Percentiles rank a stretch among this genome's conserved stretches.
Evolutionary conservation across 106 monocot species (phyloP).

Genomic region (Allium sativum): DNA sequence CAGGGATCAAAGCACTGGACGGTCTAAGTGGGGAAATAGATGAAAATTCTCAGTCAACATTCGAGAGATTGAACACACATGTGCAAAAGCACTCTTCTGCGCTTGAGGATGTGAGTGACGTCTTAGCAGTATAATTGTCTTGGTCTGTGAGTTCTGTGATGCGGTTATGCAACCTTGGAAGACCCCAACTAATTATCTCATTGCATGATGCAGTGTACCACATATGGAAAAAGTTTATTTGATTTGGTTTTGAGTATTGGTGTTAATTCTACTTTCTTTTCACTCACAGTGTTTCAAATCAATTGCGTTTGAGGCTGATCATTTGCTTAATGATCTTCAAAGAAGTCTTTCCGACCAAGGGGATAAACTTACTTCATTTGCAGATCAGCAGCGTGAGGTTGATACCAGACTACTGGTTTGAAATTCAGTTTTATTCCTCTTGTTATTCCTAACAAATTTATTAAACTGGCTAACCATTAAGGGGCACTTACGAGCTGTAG

Average conservation of each 20-base stretch:
- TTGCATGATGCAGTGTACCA: too few relatives aligned
- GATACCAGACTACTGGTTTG: background rate
- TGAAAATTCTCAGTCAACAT: conserved; percentile 68
- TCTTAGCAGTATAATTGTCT: too few relatives aligned
- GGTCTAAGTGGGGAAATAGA: conserved; percentile 72
- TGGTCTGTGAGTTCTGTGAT: too few relatives aligned
- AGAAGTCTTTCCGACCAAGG: conserved; percentile 55
- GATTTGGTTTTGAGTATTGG: background rate
- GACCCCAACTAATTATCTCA: background rate
- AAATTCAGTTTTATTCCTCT: background rate
- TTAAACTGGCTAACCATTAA: conserved; percentile 4
- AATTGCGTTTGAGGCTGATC: conserved; percentile 73
- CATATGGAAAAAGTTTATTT: background rate
- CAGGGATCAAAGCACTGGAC: conserved; percentile 57
- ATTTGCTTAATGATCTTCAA: conserved; percentile 81
- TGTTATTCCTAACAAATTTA: background rate
- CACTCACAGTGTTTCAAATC: conserved; percentile 54
- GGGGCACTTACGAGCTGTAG: conserved; percentile 76
- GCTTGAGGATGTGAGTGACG: conserved; percentile 62
- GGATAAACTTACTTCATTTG: conserved; percentile 65
- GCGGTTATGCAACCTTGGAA: too few relatives aligned
- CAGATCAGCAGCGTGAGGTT: conserved; percentile 71
- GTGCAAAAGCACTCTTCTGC: conserved; percentile 56
- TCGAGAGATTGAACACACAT: conserved; percentile 55
- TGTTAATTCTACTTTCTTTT: conserved; percentile 6